phyloP scores from a whole-genome alignment of 2,329 filamentous ascomycete species.

The Rhytidhysteron rufulum region DNA sequence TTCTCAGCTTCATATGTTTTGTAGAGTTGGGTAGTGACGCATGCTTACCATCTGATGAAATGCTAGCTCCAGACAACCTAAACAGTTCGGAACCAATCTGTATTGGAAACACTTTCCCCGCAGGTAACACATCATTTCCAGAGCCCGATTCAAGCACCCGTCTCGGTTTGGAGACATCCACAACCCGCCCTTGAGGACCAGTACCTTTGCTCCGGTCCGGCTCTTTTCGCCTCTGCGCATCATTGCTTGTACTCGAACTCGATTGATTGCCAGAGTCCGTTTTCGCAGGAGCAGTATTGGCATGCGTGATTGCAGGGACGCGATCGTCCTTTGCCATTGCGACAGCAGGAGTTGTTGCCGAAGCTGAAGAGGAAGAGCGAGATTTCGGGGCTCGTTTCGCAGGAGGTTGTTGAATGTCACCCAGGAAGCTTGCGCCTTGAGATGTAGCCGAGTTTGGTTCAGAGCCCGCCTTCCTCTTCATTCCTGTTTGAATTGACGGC shows the following conservation, averaged over 20 bases:
- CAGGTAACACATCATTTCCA: conserved; percentile 53
- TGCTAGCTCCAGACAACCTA: conserved; percentile 64
- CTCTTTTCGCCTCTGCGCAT: conserved; percentile 20
- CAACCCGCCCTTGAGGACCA: conserved; percentile 28
- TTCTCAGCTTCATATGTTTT: conserved; percentile 40
- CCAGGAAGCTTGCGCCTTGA: conserved; percentile 13
- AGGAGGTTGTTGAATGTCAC: conserved; percentile 15
- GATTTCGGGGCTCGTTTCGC: conserved; percentile 32
- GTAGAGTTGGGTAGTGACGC: not conserved
- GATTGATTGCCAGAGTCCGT: conserved; percentile 14
- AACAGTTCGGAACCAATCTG: conserved; percentile 69
- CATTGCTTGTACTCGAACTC: conserved; percentile 11
- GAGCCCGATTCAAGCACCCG: conserved; percentile 25
- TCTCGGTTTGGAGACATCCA: conserved; percentile 29
- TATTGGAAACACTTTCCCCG: conserved; percentile 68
- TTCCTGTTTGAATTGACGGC: conserved; percentile 21
- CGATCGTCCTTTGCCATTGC: conserved; percentile 14
- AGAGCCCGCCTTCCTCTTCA: conserved; percentile 36
- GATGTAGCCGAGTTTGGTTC: conserved; percentile 25
- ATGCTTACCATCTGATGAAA: conserved; percentile 67
- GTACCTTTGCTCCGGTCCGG: conserved; percentile 22
- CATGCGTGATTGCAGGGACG: conserved; percentile 17
- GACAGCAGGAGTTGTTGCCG: conserved; percentile 18
- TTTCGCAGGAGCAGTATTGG: conserved; percentile 11
- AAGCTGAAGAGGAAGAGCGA: conserved; percentile 28